Percentiles rank a stretch among this genome's conserved stretches.
phyloP scores from a whole-genome alignment of 2,329 filamentous ascomycete genomes.

The Pseudopyrenochaeta lycopersici region DNA sequence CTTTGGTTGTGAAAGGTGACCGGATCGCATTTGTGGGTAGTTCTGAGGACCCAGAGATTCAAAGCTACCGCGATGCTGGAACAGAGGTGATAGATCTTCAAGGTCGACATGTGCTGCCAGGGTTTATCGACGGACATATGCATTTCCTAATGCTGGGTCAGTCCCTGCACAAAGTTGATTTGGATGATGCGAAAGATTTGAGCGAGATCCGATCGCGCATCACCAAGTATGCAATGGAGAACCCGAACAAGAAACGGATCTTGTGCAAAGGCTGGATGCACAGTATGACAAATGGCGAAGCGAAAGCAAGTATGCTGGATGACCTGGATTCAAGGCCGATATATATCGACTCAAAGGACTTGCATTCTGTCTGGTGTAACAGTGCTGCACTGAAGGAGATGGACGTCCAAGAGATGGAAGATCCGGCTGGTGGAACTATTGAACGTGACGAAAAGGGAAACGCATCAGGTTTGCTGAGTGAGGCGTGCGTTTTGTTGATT shows the following conservation, averaged over 20 bases:
- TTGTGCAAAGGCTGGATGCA: slow-evolving; percentile 66
- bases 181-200: slow-evolving; percentile 58
- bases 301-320: slow-evolving; percentile 61
- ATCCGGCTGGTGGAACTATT: slow-evolving; percentile 63
- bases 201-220: slow-evolving; percentile 61
- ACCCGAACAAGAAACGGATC: slow-evolving; percentile 59
- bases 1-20: slow-evolving; percentile 53
- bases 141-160: slow-evolving; percentile 66
- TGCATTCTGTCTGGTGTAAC: slow-evolving; percentile 67
- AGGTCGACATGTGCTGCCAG: slow-evolving; percentile 57
- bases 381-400: slow-evolving; percentile 62
- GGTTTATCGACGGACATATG: slow-evolving; percentile 68
- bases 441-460: slow-evolving; percentile 59
- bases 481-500: slow-evolving; percentile 63
- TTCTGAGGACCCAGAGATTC: slow-evolving; percentile 28
- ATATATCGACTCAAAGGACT: slow-evolving; percentile 65
- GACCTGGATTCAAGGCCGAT: slow-evolving; percentile 62
- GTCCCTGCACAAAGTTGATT: slow-evolving; percentile 61
- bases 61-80: slow-evolving; percentile 33
- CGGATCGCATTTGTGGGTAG: slow-evolving; percentile 54
- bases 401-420: slow-evolving; percentile 56
- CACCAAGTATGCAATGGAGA: slow-evolving; percentile 53
- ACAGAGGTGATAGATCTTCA: slow-evolving; percentile 46
- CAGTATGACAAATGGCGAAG: slow-evolving; percentile 61
- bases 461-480: slow-evolving; percentile 61